Base-by-base conservation (phyloP, 768 basidiomycete species). In the Coprinopsis cinerea region DNA sequence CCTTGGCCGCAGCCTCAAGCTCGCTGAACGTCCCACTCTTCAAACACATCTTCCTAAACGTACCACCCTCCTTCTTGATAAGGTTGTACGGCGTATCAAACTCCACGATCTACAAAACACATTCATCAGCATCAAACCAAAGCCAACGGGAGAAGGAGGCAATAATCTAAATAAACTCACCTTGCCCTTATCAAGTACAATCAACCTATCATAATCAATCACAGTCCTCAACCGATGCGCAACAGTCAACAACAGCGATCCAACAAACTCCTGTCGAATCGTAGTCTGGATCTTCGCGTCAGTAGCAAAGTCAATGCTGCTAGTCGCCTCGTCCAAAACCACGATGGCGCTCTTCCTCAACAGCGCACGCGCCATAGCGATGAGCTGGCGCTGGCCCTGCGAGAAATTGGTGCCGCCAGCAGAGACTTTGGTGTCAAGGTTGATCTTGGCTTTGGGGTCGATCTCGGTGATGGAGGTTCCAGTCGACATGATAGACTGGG, bases 351-450 rank as follows among this genome's bases (percentile, higher is more conserved):
- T 88, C 5, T 79, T 75, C 15, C 87, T 71, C 25, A 91, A 70
- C 18, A 92, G 68, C 0, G 90, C 88, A 4, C 90, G 77, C 0
- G 89, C 90, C 85, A 92, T 85, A 1, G 88, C 85, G 47, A 92
- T 86, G 14, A 92, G 68, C 58, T 97, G 93, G 9, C 92, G 66
- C 61, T 97, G 92, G 9, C 94, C 93, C 52, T 92, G 89, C 1
- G 89, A 93, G 65, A 96, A 94, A 68, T 96, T 95, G 25, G 82
- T 75, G 0, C 92, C 92, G 0, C 92, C 92, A 0, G 88, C 75
- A 0, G 89, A 89, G 7, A 95, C 85, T 52, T 85, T 81, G 0
- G 85, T 88, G 17, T 88, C 81, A 2, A 95, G 73, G 0, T 79
- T 74, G 24, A 94, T 69, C 0, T 70, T 69, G 0, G 72, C 74